Percentiles rank a stretch among this genome's conserved stretches.
Conservation (phyloP, 176 grass and related monocot genomes). For the Themeda triandra region DNA sequence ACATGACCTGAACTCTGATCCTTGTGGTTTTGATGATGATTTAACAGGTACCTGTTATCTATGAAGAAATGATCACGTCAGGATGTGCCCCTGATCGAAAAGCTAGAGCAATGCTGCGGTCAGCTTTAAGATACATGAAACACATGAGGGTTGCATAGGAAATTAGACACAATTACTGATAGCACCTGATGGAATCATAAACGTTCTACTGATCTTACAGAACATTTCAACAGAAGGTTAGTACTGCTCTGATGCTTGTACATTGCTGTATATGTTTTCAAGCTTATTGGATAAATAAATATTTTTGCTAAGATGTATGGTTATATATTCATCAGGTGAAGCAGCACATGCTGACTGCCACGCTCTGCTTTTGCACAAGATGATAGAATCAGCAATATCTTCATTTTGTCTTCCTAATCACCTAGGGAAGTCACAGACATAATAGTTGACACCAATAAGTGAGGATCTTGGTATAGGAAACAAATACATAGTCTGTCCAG, state of each 20-base stretch:
- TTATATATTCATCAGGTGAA: conserved; percentile 23
- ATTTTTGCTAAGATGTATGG: background rate
- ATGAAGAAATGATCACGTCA: conserved; percentile 95
- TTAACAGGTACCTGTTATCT: conserved; percentile 81
- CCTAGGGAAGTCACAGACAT: background rate
- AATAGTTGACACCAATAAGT: background rate
- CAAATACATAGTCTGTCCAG: background rate
- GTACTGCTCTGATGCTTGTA: background rate
- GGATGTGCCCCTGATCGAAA: conserved; percentile 92
- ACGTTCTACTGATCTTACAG: background rate
- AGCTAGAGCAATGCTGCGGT: conserved; percentile 93
- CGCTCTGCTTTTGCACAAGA: background rate
- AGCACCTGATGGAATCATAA: background rate
- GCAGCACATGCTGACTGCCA: background rate
- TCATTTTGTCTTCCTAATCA: background rate
- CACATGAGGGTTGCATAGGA: conserved; percentile 49
- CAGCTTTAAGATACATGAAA: conserved; percentile 88
- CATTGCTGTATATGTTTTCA: background rate
- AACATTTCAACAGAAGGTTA: conserved; percentile 32
- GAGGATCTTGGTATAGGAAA: background rate
- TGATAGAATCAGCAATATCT: background rate
- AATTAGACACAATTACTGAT: conserved; percentile 14
- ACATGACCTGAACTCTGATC: conserved; percentile 23
- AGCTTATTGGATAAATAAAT: background rate
- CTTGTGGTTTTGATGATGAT: background rate